Evolutionary conservation across 2,329 filamentous ascomycete genomes (phyloP), one percentile per base, ranked within the genome.

Genomic region (Pseudocercospora macadamiae): DNA sequence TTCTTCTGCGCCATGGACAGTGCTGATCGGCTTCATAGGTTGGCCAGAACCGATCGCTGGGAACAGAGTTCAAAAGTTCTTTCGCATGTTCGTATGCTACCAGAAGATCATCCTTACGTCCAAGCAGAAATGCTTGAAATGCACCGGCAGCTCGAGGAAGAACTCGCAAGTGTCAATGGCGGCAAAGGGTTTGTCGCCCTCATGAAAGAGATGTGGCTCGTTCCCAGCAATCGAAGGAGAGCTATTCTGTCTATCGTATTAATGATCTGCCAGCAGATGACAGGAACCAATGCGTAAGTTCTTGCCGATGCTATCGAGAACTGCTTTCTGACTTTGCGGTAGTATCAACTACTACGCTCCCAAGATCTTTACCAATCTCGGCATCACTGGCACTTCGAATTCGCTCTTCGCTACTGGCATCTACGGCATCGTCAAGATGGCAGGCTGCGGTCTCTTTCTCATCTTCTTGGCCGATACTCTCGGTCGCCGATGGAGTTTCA

Each of bases 251-350:
- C 84, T 26, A 82, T 90, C 79, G 87, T 71, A 12, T 75, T 80
- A 30, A 83, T 81, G 87, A 76, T 89, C 42, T 89, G 86, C 71
- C 88, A 91, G 73, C 87, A 89, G 71, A 88, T 90, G 83, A 90
- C 87, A 0, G 86, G 86, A 12, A 75, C 85, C 0, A 87, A 87
- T 9, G 85, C 63, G 34, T 37, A 8, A 37, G 34, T 37, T 14
- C 34, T 37, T 18, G n/a, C n/a, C 9, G n/a, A 37, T 16, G 34
- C 19, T 3, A 7, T 25, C 19, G 2, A 44, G 19, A 9, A n/a
- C 39, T 25, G 5, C n/a, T n/a, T 23, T 10, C 39, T 44, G 16
- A 23, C 39, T 3, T 21, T 9, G 21, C 19, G 4, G 21, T 37
- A 37, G 34, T 1, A 64, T 65, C 53, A 60, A 58, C 47, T 61